phyloP scores from a whole-genome alignment of 2,329 filamentous ascomycete genomes.

The Ramularia endophylla region DNA sequence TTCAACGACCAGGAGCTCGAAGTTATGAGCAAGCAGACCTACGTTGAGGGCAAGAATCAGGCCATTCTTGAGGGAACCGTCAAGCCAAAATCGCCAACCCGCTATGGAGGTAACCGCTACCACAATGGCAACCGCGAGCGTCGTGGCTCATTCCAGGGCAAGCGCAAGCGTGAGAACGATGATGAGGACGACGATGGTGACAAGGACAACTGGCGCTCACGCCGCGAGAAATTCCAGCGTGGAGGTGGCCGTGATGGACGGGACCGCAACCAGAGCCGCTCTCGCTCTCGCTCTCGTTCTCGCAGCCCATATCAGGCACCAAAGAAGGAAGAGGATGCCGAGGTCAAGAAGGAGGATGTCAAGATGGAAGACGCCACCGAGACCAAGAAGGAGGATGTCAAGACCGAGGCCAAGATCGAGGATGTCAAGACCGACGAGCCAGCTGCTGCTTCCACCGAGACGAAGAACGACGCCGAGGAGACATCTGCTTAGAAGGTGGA shows the following conservation, averaged over 20 bases:
- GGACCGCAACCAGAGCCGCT: slow-evolving; percentile 11
- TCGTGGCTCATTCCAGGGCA: slow-evolving; percentile 23
- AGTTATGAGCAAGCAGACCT: slow-evolving; percentile 83
- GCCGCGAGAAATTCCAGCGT: slow-evolving; percentile 20
- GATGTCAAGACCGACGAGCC: slow-evolving; percentile 2
- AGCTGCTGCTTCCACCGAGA: slow-evolving; percentile 6
- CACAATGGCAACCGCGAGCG: slow-evolving; percentile 29
- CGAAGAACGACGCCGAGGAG: slow-evolving; percentile 8
- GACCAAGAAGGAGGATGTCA: slow-evolving; percentile 9
- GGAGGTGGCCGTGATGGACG: slow-evolving; percentile 15
- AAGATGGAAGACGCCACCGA: slow-evolving; percentile 11
- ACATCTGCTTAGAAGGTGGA: slow-evolving; percentile 2
- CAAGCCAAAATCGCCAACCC: slow-evolving; percentile 27
- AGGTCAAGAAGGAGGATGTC: slow-evolving; percentile 8
- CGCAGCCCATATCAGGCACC: slow-evolving; percentile 1
- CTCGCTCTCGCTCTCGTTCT: slow-evolving; percentile 9
- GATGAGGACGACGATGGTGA: slow-evolving; percentile 20
- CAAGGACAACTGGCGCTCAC: slow-evolving; percentile 20
- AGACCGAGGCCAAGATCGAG: slow-evolving; percentile 2
- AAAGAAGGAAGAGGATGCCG: slow-evolving; percentile 13
- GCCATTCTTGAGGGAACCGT: slow-evolving; percentile 40
- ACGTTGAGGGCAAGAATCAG: slow-evolving; percentile 53
- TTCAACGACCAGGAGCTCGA: slow-evolving; percentile 75
- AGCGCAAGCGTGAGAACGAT: slow-evolving; percentile 18
- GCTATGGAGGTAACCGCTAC: slow-evolving; percentile 33